Conservation (phyloP, 495 filamentous ascomycete species). For the Penicillium turbatum region DNA sequence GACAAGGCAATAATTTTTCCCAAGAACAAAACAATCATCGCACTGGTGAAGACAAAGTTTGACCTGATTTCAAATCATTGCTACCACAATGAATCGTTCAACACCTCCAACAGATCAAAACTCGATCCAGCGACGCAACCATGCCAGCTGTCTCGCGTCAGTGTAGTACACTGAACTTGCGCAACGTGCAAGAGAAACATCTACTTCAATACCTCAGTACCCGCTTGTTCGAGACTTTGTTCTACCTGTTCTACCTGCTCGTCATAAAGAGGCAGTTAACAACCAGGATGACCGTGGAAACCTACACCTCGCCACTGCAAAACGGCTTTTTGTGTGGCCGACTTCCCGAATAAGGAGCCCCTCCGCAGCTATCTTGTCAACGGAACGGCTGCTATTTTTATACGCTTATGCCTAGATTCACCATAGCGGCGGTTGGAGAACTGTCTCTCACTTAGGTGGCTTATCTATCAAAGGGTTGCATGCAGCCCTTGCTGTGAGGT, state of each 20-base stretch:
- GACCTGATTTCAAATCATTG: background rate
- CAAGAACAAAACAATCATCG: background rate
- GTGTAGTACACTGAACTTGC: conserved; percentile 7
- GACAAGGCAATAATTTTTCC: background rate
- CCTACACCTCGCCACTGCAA: background rate
- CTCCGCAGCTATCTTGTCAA: background rate
- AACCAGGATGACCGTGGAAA: background rate
- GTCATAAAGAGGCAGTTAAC: background rate
- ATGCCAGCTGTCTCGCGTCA: background rate
- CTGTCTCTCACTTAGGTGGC: too few relatives aligned
- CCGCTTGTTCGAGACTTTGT: background rate
- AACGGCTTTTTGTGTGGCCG: background rate
- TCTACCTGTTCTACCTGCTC: background rate
- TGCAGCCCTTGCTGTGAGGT: background rate
- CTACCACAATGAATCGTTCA: background rate
- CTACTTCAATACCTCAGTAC: background rate
- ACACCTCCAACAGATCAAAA: background rate
- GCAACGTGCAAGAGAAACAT: conserved; percentile 4
- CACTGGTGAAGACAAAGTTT: background rate
- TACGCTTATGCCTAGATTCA: background rate
- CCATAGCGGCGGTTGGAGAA: background rate
- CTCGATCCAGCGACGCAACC: background rate
- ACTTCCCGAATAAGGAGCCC: background rate
- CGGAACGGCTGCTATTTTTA: background rate
- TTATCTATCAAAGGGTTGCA: conserved; percentile 6